These are phyloP conservation scores for Pelargonium citronellum DNA, from an alignment of 441 rosid species.

Conservation along the genomic window DNA sequence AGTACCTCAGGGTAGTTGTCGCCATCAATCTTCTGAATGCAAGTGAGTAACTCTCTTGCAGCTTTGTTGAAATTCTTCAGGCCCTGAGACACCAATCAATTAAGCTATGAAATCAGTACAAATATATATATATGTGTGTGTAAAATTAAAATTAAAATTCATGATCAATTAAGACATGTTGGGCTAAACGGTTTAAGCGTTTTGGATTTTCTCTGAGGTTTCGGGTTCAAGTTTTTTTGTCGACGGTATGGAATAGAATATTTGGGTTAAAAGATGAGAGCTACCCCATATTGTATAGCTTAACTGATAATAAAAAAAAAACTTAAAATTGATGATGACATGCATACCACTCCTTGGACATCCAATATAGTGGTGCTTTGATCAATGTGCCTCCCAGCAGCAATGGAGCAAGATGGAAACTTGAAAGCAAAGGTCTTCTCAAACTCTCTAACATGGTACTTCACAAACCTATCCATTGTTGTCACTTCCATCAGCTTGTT, in stretches of 20 bases:
- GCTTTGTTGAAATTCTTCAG: constrained; percentile 75
- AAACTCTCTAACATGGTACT: constrained; percentile 59
- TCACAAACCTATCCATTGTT: constrained; percentile 48
- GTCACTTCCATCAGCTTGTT: constrained; percentile 64
- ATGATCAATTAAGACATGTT: too few species aligned
- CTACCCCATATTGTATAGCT: too few species aligned
- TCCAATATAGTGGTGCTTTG: constrained; percentile 93
- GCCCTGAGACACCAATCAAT: constrained; percentile 42
- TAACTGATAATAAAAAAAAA: not conserved
- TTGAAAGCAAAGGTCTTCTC: constrained; percentile 71
- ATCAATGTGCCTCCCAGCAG: constrained; percentile 72
- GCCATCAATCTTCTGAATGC: constrained; percentile 75
- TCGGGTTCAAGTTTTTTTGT: too few species aligned
- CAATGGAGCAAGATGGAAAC: constrained; percentile 79
- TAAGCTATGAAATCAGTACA: not conserved
- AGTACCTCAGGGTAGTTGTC: constrained; percentile 92
- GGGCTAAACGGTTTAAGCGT: too few species aligned
- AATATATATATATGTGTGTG: too few species aligned
- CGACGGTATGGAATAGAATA: too few species aligned
- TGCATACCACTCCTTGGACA: constrained; percentile 95
- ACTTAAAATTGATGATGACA: constrained; percentile 17
- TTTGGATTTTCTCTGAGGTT: too few species aligned
- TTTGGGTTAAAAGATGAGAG: too few species aligned
- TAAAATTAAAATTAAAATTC: too few species aligned
- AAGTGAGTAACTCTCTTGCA: constrained; percentile 75